Conservation (phyloP, 2,329 filamentous ascomycete genomes). For the Exutisphaerella laricina region DNA sequence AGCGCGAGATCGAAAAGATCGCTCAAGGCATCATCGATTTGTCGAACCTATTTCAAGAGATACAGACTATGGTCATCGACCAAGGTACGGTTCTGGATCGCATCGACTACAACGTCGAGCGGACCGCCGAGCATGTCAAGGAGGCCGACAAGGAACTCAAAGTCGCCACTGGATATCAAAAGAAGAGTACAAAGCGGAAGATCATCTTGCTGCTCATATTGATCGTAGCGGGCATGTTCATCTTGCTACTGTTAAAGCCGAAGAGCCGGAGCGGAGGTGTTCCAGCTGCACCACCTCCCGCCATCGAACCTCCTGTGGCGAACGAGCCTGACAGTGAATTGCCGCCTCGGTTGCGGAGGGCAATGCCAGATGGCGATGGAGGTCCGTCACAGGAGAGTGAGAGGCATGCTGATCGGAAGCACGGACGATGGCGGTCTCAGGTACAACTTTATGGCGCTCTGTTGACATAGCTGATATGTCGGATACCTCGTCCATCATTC, state of each 20-base stretch:
- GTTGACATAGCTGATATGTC: no score
- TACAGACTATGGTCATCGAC: constrained; percentile 77
- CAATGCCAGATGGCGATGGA: no score
- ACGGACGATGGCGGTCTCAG: no score
- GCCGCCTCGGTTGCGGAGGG: constrained; percentile 14
- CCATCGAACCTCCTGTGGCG: constrained; percentile 11
- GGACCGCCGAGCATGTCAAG: constrained; percentile 90
- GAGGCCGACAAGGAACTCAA: constrained; percentile 87
- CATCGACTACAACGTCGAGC: constrained; percentile 82
- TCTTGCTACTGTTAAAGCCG: constrained; percentile 74
- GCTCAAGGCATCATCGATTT: constrained; percentile 97
- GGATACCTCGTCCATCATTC: no score
- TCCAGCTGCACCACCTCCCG: constrained; percentile 8
- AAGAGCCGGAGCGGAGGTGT: constrained; percentile 39
- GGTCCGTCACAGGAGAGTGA: no score
- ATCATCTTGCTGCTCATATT: constrained; percentile 84
- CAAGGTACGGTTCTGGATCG: constrained; percentile 49
- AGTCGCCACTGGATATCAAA: constrained; percentile 82
- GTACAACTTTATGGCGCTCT: no score
- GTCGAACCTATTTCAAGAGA: constrained; percentile 90
- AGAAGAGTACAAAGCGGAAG: constrained; percentile 81
- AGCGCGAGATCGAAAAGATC: constrained; percentile 96
- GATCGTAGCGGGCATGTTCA: constrained; percentile 79
- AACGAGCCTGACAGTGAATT: constrained; percentile 17
- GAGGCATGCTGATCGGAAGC: no score